Conservation (phyloP, 495 filamentous ascomycete genomes). For the Letharia lupina region DNA sequence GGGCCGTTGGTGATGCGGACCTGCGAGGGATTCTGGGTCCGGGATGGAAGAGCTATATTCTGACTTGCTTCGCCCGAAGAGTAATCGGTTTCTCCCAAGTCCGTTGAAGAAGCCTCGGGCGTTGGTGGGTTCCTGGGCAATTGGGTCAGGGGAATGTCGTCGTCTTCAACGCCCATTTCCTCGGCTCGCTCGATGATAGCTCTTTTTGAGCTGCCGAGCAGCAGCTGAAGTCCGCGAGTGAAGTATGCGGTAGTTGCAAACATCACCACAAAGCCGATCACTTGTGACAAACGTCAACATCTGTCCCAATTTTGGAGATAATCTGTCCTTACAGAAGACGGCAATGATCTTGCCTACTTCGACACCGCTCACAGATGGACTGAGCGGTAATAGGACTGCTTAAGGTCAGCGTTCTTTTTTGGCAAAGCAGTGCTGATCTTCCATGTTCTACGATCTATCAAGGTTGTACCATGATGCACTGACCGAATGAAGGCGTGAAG, state of each 20-base stretch:
- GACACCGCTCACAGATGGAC: slow-evolving; percentile 39
- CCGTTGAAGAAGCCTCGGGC: slow-evolving; percentile 6
- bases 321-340: slow-evolving; percentile 38
- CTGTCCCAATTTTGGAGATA: not conserved
- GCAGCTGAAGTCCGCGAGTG: slow-evolving; percentile 40
- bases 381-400: slow-evolving; percentile 42
- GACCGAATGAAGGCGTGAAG: slow-evolving; percentile 44
- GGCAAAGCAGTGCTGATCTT: no score
- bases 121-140: slow-evolving; percentile 8
- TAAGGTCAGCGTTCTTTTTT: not conserved
- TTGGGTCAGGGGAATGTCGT: slow-evolving; percentile 31
- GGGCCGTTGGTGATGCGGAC: slow-evolving; percentile 36
- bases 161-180: slow-evolving; percentile 37
- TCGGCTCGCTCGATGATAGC: slow-evolving; percentile 41
- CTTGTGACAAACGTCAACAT: slow-evolving; percentile 24
- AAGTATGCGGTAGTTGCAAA: slow-evolving; percentile 41
- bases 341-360: slow-evolving; percentile 48
- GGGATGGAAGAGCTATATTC: slow-evolving; percentile 23
- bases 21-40: slow-evolving; percentile 32
- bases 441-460: no score
- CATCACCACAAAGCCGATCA: slow-evolving; percentile 44
- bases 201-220: slow-evolving; percentile 41
- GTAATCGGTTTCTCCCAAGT: slow-evolving; percentile 1
- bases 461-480: not conserved
- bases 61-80: slow-evolving; percentile 1